Base-by-base conservation (phyloP, 495 filamentous ascomycete genomes). In the Neurospora tetrasperma region DNA sequence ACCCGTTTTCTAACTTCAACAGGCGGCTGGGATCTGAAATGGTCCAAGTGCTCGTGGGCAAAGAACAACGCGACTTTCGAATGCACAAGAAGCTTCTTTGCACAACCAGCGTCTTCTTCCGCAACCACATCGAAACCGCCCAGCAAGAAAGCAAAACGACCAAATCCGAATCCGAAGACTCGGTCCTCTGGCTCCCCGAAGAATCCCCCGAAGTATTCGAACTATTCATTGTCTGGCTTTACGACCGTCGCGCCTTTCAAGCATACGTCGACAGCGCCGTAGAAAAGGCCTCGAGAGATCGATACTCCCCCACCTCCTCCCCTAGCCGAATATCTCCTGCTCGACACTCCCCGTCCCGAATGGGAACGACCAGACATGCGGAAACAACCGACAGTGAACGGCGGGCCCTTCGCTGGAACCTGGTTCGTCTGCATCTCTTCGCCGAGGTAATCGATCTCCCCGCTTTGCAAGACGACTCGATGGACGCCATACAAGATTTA, bases 401-500 rank as follows among this genome's bases (percentile, higher is more conserved):
- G 39, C 69, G 44, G 73, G 18, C 78, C 42, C 79, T 85, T 27
- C 80, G 82, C 46, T 83, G 80, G 80, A 80, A 81, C 43, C 79
- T 86, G 12, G 82, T 84, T 40, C 81, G 77, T 9, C 77, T 85
- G 39, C 84, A 86, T 70, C 73, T 86, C 69, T 86, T 86, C 74
- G 84, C 84, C 39, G 81, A 82, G 6, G 72, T 83, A 31, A 79
- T 82, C 75, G 78, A 79, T 41, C 75, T 85, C 0, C 78, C 82
- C 18, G 77, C 76, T 1, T 76, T 85, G 38, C 84, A 86, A 70
- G 84, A 86, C 73, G 76, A 78, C 16, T 82, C 84, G 43, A 84
- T 85, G 80, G 84, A 86, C 71, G 82, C 82, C 20, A 76, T 86
- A 8, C 84, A 86, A 70, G 84, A 86, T 72, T 76, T 85, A 31